Conservation (phyloP, 1,139 yeast genomes). For the Tardiomyces depauwii region DNA sequence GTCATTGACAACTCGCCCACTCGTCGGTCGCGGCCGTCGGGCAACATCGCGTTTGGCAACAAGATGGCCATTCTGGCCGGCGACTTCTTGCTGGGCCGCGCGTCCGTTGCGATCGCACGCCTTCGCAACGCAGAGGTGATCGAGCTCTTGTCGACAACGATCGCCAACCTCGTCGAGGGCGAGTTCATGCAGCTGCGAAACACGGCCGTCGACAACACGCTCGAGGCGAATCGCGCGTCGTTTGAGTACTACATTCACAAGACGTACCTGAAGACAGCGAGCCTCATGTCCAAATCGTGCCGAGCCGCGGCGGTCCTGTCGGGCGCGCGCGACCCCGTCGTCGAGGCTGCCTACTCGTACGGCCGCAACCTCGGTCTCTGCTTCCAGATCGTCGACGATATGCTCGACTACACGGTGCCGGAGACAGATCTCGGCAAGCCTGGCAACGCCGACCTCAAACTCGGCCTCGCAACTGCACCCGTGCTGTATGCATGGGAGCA, state of each 20-base stretch:
- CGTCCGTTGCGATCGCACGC: slow-evolving; percentile 91
- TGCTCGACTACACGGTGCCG: slow-evolving; percentile 85
- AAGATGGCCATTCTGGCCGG: slow-evolving; percentile 98
- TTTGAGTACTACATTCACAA: slow-evolving; percentile 92
- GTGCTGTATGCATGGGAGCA: slow-evolving; percentile 89
- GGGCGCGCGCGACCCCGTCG: slow-evolving; percentile 62
- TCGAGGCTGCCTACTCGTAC: slow-evolving; percentile 80
- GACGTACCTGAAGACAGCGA: slow-evolving; percentile 90
- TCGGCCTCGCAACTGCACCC: slow-evolving; percentile 97
- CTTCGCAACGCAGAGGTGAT: slow-evolving; percentile 94
- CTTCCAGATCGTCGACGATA: slow-evolving; percentile 93
- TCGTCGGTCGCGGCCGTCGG: slow-evolving; percentile 83
- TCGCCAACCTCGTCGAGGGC: slow-evolving; percentile 95
- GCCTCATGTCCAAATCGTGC: slow-evolving; percentile 89
- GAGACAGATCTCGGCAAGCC: slow-evolving; percentile 85
- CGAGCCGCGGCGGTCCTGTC: slow-evolving; percentile 90
- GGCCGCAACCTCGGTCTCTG: slow-evolving; percentile 92
- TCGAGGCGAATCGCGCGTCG: slow-evolving; percentile 70
- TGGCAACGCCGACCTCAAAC: slow-evolving; percentile 84
- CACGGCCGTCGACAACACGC: slow-evolving; percentile 57
- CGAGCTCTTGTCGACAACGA: slow-evolving; percentile 87
- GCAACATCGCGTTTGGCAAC: slow-evolving; percentile 87
- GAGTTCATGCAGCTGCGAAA: slow-evolving; percentile 97
- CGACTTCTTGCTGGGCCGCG: slow-evolving; percentile 87
- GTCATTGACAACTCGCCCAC: slow-evolving; percentile 91